Base-by-base conservation (phyloP, 1,139 yeast species). In the Saccharomyces hybrid region DNA sequence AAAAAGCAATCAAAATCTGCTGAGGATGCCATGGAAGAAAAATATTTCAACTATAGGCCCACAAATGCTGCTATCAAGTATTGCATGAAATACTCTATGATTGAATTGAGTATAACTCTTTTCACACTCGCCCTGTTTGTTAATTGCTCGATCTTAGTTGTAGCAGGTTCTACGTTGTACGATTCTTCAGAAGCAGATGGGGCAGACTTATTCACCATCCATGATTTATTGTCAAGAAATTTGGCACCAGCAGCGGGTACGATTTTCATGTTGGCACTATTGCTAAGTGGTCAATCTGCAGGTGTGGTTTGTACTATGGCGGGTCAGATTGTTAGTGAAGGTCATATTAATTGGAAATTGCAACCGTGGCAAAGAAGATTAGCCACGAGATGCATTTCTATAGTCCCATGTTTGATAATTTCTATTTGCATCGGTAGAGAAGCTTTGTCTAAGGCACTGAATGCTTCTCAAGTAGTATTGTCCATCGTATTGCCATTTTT, bases 291-390 rank as follows among this genome's bases (percentile, higher is more conserved):
- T 8, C 88, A 86, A 64, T 82, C 88, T 57, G 91, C 96, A 0
- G 95, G 95, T 50, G 83, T 88, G 56, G 91, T 88, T 1, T 88
- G 95, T 67, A 88, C 96, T 0, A 84, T 88, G 71, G 88, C 95
- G 0, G 95, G 95, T 8, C 95, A 88, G 68, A 84, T 88, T 63
- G 90, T 88, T 3, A 79, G 88, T 61, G 95, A 88, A 68, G 95
- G 96, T 1, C 89, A 86, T 66, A 78, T 88, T 48, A 79, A 82
- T 57, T 87, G 95, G 95, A 79, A 79, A 14, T 67, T 86, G 49
- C 77, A 74, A 61, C 95, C 96, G 4, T 88, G 95, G 95, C 66
- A 83, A 50, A 77, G 95, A 67, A 75, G 95, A 63, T 66, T 88
- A 4, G 76, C 82, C 23, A 88, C 95, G 0, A 77, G 96, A 70